Evolutionary conservation across 495 filamentous ascomycete species (phyloP).

Genomic region (Delitschia confertaspora): DNA sequence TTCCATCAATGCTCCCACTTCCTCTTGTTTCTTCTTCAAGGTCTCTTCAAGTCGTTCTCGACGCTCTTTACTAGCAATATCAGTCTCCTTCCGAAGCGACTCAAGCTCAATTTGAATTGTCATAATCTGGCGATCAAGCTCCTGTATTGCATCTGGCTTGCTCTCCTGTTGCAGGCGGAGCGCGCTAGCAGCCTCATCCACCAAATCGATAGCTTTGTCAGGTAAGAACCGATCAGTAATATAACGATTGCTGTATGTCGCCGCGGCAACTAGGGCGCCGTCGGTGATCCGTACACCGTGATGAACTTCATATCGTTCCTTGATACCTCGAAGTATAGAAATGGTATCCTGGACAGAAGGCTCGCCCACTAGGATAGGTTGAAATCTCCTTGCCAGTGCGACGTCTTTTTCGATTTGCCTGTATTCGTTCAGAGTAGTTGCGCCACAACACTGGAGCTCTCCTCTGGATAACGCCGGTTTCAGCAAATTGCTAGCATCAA

Average conservation of each 20-base stretch:
- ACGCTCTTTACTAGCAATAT: conserved; percentile 79
- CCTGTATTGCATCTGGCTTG: conserved; percentile 85
- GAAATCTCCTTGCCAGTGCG: conserved; percentile 83
- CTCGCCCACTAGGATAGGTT: conserved; percentile 83
- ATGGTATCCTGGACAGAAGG: conserved; percentile 87
- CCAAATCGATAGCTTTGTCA: conserved; percentile 93
- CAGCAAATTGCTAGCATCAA: conserved; percentile 90
- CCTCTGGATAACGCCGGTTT: conserved; percentile 91
- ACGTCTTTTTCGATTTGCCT: conserved; percentile 92
- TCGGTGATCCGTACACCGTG: conserved; percentile 93
- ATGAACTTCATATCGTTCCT: conserved; percentile 93
- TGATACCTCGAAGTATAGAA: conserved; percentile 92
- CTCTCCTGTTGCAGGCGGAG: conserved; percentile 91
- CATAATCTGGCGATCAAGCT: conserved; percentile 87
- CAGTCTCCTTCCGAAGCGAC: conserved; percentile 88
- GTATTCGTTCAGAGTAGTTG: conserved; percentile 89
- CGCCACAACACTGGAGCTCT: conserved; percentile 90
- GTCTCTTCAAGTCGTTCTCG: conserved; percentile 70
- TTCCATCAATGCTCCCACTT: conserved; percentile 56
- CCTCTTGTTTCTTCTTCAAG: conserved; percentile 63
- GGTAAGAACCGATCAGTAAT: conserved; percentile 93
- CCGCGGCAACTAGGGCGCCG: conserved; percentile 82
- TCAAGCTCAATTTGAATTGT: conserved; percentile 97
- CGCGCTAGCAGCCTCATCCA: conserved; percentile 90
- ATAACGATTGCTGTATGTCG: conserved; percentile 87